Conservation (phyloP, 2,329 filamentous ascomycete genomes). For the Hysterium pulicare region DNA sequence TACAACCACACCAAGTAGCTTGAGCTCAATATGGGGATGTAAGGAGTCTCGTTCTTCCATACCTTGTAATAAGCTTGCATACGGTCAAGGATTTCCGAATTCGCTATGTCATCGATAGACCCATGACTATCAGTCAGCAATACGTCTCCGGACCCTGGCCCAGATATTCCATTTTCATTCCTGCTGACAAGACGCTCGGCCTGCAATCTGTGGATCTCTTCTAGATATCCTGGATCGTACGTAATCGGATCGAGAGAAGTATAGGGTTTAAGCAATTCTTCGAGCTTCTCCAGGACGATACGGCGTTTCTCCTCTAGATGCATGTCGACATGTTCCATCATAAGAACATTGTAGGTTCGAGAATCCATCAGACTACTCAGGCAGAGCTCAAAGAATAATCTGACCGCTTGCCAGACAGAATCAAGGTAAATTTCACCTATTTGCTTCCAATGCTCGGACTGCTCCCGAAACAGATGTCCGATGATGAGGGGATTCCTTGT, state of each 20-base stretch:
- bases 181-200: not conserved
- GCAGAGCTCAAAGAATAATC: slow-evolving; percentile 2
- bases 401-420: not conserved
- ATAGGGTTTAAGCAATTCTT: slow-evolving; percentile 1
- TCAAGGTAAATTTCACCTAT: slow-evolving; percentile 5
- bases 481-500: slow-evolving; percentile 5
- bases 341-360: slow-evolving; percentile 1
- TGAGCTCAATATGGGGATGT: no score
- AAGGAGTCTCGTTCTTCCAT: no score
- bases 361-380: slow-evolving; percentile 4
- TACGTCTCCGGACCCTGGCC: not conserved
- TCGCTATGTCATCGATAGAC: slow-evolving; percentile 16
- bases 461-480: slow-evolving; percentile 5
- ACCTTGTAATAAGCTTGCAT: slow-evolving; percentile 18
- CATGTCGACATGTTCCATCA: slow-evolving; percentile 2
- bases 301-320: not conserved
- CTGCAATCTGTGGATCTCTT: not conserved
- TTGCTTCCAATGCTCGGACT: slow-evolving; percentile 5
- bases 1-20: no score
- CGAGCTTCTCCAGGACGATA: not conserved
- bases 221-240: slow-evolving; percentile 28
- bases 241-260: slow-evolving; percentile 14
- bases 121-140: slow-evolving; percentile 7
- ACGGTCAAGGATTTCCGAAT: slow-evolving; percentile 12
- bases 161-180: not conserved